Evolutionary conservation across 305 asterid species (phyloP).

Genomic region (Nicotiana rustica): DNA sequence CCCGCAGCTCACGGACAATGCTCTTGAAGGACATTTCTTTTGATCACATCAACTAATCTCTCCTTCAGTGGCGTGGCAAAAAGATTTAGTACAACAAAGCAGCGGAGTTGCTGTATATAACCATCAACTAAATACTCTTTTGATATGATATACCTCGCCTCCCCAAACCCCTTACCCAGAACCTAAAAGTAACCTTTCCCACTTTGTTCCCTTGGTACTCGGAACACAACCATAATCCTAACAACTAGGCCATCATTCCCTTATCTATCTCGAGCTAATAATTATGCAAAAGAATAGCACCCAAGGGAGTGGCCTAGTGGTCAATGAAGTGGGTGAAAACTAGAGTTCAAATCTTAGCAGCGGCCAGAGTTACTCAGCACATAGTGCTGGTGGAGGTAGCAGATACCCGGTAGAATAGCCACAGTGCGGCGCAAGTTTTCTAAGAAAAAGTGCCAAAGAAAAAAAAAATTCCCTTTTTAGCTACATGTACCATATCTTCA

Average conservation of each 20-base stretch:
- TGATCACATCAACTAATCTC: conserved; percentile 37
- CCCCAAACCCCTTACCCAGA: neutral
- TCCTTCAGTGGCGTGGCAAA: conserved; percentile 27
- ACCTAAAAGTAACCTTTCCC: neutral
- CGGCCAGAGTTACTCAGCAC: no score
- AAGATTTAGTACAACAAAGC: neutral
- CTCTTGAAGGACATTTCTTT: conserved; percentile 76
- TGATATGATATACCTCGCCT: neutral
- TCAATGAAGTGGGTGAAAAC: no score
- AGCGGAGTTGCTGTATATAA: neutral
- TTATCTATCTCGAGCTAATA: neutral
- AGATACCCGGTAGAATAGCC: no score
- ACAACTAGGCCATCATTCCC: neutral
- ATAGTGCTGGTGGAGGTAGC: no score
- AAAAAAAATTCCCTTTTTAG: neutral
- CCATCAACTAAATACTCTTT: neutral
- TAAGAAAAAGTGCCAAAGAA: no score
- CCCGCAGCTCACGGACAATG: conserved; percentile 77
- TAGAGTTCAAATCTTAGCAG: no score
- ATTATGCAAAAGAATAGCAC: neutral
- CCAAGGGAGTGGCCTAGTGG: no score
- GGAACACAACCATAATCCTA: neutral
- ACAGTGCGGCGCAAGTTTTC: no score
- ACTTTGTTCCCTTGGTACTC: neutral
- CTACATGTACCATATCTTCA: neutral